Percentiles rank a stretch among this genome's conserved stretches.
These are phyloP conservation scores for Parafenestella ontariensis DNA, from an alignment of 2,329 filamentous ascomycete species.

Conservation along the genomic window DNA sequence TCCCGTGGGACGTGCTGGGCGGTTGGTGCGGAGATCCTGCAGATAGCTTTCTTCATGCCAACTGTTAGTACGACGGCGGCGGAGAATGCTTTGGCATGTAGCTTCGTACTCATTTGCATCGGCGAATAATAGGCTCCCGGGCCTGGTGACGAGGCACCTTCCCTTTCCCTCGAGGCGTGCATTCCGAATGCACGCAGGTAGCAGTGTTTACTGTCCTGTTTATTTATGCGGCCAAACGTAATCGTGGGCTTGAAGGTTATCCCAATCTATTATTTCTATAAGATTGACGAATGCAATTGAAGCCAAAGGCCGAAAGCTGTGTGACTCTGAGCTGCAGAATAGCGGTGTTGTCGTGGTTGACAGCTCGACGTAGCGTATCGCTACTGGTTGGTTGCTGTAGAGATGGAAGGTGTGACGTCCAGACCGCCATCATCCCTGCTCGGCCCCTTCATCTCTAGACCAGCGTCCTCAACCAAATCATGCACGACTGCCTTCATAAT, in stretches of 20 bases:
- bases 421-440: slow-evolving; percentile 27
- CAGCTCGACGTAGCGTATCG: slow-evolving; percentile 30
- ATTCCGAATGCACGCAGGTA: slow-evolving; percentile 28
- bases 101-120: slow-evolving; percentile 49
- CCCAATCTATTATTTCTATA: not conserved
- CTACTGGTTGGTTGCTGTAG: slow-evolving; percentile 34
- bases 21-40: slow-evolving; percentile 72
- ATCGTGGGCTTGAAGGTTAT: not conserved
- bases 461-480: too few relatives aligned
- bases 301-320: slow-evolving; percentile 9
- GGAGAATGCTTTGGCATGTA: slow-evolving; percentile 7
- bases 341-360: slow-evolving; percentile 42
- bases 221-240: slow-evolving; percentile 17
- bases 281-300: slow-evolving; percentile 4
- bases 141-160: slow-evolving; percentile 45
- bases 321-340: slow-evolving; percentile 23
- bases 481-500: too few relatives aligned
- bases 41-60: slow-evolving; percentile 69
- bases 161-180: slow-evolving; percentile 44
- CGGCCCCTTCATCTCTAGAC: slow-evolving; percentile 15
- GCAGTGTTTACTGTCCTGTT: slow-evolving; percentile 29
- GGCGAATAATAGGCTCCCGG: slow-evolving; percentile 46
- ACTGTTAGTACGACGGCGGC: slow-evolving; percentile 23
- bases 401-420: slow-evolving; percentile 29
- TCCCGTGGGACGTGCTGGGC: slow-evolving; percentile 71